Percentiles rank a stretch among this genome's conserved stretches.
phyloP scores from a whole-genome alignment of 2,329 filamentous ascomycete genomes.

The Magnaporthales sp. region DNA sequence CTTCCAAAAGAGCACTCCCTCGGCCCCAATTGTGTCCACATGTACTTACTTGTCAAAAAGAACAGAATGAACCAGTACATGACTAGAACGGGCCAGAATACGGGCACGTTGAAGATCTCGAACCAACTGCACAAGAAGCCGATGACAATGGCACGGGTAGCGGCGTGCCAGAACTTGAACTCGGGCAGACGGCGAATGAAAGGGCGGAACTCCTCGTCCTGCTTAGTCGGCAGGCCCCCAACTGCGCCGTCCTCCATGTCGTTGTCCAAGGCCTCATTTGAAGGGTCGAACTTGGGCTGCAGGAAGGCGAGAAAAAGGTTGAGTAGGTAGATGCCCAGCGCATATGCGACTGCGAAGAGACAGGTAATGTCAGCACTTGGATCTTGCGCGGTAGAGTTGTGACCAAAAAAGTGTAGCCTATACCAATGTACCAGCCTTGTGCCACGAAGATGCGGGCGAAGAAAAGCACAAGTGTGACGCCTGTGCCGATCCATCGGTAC shows the following conservation, averaged over 20 bases:
- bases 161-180: conserved; percentile 99
- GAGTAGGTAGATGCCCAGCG: conserved; percentile 94
- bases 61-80: conserved; percentile 99
- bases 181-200: conserved; percentile 94
- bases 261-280: conserved; percentile 81
- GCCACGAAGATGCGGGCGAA: conserved; percentile 82
- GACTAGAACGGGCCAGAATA: conserved; percentile 97
- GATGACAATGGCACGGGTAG: conserved; percentile 77
- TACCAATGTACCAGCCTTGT: conserved; percentile 98
- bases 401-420: conserved; percentile 13
- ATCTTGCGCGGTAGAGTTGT: conserved; percentile 10
- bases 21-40: not conserved
- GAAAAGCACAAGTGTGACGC: conserved; percentile 65
- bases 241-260: conserved; percentile 90
- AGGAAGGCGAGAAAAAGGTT: conserved; percentile 99
- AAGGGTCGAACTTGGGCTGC: conserved; percentile 97
- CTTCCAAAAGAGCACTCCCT: not conserved
- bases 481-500: conserved; percentile 90
- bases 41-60: conserved; percentile 76
- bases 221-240: conserved; percentile 80
- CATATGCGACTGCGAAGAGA: conserved; percentile 72
- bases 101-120: conserved; percentile 87
- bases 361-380: not conserved
- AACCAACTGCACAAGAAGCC: conserved; percentile 88
- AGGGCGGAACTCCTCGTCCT: conserved; percentile 94